Conservation (phyloP, 768 basidiomycete species). For the Infundibulicybe gibba region DNA sequence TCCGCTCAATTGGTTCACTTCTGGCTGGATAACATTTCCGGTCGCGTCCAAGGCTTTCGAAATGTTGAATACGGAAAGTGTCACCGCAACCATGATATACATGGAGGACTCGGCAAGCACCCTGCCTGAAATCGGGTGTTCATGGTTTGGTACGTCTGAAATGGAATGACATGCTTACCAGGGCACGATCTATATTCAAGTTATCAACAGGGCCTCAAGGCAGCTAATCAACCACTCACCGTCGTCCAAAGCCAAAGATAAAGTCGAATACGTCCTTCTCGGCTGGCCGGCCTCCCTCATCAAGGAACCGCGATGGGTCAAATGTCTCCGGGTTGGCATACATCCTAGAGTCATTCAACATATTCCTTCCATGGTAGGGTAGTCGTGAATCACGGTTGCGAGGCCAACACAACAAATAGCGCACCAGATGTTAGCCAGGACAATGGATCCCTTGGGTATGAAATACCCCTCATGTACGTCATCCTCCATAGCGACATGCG, state of each 20-base stretch:
- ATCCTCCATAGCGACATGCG: constrained; percentile 22
- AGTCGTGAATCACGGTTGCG: not conserved
- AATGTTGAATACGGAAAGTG: not conserved
- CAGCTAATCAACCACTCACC: constrained; percentile 11
- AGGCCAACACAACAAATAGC: not conserved
- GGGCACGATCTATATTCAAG: too few relatives aligned
- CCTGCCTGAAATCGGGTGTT: too few relatives aligned
- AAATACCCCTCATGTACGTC: constrained; percentile 16
- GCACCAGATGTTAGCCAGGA: constrained; percentile 21
- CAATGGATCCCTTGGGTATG: constrained; percentile 20
- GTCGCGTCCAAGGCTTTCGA: not conserved
- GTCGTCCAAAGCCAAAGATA: constrained; percentile 45
- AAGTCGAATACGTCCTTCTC: constrained; percentile 30
- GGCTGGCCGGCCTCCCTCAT: constrained; percentile 5
- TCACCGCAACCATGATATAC: not conserved
- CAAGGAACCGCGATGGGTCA: constrained; percentile 15
- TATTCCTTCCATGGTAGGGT: constrained; percentile 10
- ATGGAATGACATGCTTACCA: too few relatives aligned
- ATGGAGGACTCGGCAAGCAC: not conserved
- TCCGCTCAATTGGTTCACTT: not conserved
- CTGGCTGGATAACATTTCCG: not conserved
- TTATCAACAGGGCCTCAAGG: not conserved
- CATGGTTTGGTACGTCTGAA: too few relatives aligned
- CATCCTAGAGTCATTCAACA: constrained; percentile 14
- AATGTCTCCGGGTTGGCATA: constrained; percentile 16